These are phyloP conservation scores for Boletus mariae DNA, from an alignment of 1,284 basidiomycete genomes.

Conservation along the genomic window DNA sequence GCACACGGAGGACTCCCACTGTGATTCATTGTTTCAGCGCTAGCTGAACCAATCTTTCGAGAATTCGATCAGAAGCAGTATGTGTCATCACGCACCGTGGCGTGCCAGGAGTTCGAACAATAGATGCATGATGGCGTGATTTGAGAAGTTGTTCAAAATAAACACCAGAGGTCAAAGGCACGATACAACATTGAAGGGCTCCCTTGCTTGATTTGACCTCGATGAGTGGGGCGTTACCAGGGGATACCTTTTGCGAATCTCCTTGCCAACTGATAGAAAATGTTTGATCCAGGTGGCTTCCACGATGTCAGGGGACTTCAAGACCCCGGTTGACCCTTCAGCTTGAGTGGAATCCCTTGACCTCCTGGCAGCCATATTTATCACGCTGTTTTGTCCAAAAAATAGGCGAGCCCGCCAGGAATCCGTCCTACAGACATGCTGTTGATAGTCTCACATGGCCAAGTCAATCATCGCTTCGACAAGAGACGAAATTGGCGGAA, in stretches of 20 bases:
- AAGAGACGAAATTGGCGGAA: too few species aligned
- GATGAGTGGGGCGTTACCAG: neutral
- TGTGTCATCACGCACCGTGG: neutral
- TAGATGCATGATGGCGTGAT: neutral
- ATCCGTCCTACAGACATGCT: neutral
- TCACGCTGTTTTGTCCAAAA: too few species aligned
- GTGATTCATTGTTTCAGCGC: too few species aligned
- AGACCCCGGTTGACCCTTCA: slow-evolving; percentile 1
- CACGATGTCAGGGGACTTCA: neutral
- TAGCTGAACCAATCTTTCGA: neutral
- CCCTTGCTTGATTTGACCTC: neutral
- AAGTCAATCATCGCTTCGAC: too few species aligned
- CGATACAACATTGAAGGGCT: neutral
- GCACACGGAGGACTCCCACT: neutral
- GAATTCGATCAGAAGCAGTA: neutral
- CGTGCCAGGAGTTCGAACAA: neutral
- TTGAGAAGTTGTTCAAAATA: neutral
- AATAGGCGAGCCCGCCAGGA: too few species aligned
- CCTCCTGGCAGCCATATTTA: slow-evolving; percentile 3
- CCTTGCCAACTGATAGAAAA: neutral
- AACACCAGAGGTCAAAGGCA: neutral
- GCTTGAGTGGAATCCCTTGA: neutral
- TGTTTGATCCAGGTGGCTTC: neutral
- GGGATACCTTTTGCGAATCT: neutral
- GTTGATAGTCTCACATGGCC: neutral